Conservation (phyloP, 352 stramenopile species). For the Pythium brachiatum region DNA sequence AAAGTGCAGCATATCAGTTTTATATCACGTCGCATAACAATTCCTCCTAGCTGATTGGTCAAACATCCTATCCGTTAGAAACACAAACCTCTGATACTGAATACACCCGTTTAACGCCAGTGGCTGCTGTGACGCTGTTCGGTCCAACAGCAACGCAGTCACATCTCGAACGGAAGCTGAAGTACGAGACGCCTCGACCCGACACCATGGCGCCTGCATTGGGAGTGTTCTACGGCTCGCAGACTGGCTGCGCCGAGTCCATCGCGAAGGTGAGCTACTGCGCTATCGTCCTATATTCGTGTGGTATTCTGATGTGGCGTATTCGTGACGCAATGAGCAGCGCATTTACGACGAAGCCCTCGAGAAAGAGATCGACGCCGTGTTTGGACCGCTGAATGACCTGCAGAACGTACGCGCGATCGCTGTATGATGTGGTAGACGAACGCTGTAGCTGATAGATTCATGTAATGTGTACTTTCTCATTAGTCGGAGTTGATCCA, state of each 20-base stretch:
- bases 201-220: conserved; percentile 28
- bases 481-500: conserved; percentile 34
- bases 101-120: conserved; percentile 16
- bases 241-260: conserved; percentile 86
- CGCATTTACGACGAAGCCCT: conserved; percentile 66
- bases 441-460: no score
- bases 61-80: conserved; percentile 19
- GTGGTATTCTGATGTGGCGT: background rate
- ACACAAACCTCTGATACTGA: conserved; percentile 9
- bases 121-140: conserved; percentile 7
- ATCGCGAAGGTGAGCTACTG: conserved; percentile 64
- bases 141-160: background rate
- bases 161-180: conserved; percentile 14
- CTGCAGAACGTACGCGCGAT: conserved; percentile 57
- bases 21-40: conserved; percentile 21
- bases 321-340: conserved; percentile 31
- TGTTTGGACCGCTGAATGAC: conserved; percentile 58
- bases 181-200: background rate
- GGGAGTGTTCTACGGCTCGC: conserved; percentile 79
- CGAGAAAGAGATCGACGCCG: conserved; percentile 48
- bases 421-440: background rate
- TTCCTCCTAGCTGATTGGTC: conserved; percentile 4
- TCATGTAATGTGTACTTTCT: no score
- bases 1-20: background rate
- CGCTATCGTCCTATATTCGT: background rate